Conservation (phyloP, 176 grass and related monocot genomes). For the Microstegium vimineum region DNA sequence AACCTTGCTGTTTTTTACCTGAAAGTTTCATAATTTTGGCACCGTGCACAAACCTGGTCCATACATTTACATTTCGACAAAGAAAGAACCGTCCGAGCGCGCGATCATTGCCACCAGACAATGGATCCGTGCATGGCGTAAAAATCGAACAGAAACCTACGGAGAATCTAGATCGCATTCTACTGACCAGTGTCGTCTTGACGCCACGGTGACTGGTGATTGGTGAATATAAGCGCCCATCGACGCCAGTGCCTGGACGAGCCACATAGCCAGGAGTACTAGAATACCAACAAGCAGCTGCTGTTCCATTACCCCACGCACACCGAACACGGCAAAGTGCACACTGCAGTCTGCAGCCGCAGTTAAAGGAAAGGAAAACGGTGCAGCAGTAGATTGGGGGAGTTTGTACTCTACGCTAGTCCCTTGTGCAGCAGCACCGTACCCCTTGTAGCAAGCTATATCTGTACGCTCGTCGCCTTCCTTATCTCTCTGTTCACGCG, state of each 20-base stretch:
- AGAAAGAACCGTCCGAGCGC: neutral
- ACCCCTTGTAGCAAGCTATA: neutral
- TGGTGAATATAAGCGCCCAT: neutral
- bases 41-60: neutral
- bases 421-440: too few relatives aligned
- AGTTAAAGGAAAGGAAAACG: neutral
- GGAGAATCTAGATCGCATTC: neutral
- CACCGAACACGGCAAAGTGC: too few relatives aligned
- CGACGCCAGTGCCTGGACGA: neutral
- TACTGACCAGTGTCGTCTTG: neutral
- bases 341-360: too few relatives aligned
- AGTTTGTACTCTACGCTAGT: constrained; percentile 1
- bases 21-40: neutral
- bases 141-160: neutral
- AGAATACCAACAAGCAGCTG: neutral
- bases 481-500: neutral
- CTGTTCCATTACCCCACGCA: neutral
- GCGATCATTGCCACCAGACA: neutral
- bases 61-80: neutral
- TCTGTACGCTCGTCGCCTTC: neutral
- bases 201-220: neutral
- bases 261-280: neutral
- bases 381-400: constrained; percentile 35
- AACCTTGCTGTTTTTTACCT: neutral
- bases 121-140: neutral